These are phyloP conservation scores for Nectriaceae sp. DNA, from an alignment of 2,329 filamentous ascomycete species.

Conservation along the genomic window DNA sequence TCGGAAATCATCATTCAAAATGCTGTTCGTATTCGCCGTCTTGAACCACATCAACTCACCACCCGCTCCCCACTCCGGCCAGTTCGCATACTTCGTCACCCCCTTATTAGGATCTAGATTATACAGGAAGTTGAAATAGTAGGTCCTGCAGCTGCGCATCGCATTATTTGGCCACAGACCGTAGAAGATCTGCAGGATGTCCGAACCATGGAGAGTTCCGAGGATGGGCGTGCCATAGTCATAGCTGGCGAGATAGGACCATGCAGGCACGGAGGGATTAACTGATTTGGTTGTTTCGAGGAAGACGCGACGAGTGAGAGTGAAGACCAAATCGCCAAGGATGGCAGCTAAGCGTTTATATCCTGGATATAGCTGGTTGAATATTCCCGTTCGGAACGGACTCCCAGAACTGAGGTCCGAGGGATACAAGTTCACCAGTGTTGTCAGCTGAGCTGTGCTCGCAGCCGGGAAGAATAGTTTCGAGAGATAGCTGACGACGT, in stretches of 20 bases:
- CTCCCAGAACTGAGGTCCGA: slow-evolving; percentile 59
- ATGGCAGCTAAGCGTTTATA: slow-evolving; percentile 78
- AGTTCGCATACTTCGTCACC: slow-evolving; percentile 37
- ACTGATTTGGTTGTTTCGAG: slow-evolving; percentile 48
- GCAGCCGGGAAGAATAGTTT: slow-evolving; percentile 62
- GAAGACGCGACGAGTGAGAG: slow-evolving; percentile 67
- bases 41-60: slow-evolving; percentile 54
- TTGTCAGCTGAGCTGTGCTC: slow-evolving; percentile 49
- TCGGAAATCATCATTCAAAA: slow-evolving; percentile 42
- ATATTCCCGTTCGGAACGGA: slow-evolving; percentile 67
- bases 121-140: slow-evolving; percentile 74
- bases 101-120: slow-evolving; percentile 69
- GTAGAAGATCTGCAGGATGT: slow-evolving; percentile 69
- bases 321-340: slow-evolving; percentile 75
- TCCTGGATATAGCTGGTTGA: slow-evolving; percentile 75
- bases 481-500: slow-evolving; percentile 63
- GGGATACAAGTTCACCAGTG: slow-evolving; percentile 64
- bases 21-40: slow-evolving; percentile 30
- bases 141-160: slow-evolving; percentile 60
- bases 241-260: slow-evolving; percentile 77
- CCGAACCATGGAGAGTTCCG: slow-evolving; percentile 74
- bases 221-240: slow-evolving; percentile 70
- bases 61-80: slow-evolving; percentile 44
- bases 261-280: slow-evolving; percentile 63
- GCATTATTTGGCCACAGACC: slow-evolving; percentile 65